Base-by-base conservation (phyloP, 2,329 filamentous ascomycete genomes). In the Colletotrichum eremochloae region DNA sequence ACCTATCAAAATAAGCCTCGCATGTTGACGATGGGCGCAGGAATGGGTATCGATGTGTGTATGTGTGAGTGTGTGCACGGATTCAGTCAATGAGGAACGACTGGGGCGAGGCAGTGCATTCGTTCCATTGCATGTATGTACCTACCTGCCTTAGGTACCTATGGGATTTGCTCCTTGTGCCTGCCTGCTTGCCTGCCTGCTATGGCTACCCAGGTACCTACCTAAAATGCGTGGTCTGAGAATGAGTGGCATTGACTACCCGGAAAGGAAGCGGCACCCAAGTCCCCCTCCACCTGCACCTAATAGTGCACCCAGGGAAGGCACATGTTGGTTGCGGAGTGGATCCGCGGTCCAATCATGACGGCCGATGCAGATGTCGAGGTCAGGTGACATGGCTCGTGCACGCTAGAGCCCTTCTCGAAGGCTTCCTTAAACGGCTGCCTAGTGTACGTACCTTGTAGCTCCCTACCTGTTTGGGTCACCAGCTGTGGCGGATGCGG, bases 351-450 rank as follows among this genome's bases (percentile, higher is more conserved):
- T 1, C 62, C 38, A 58, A 58, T 58, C 63, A 66, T 5, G 29
- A 0, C 15, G 5, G 2, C 18, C 15, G 15, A 5, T 1, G 48
- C 5, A 3, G 7, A 1, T 4, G 31, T 2, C 1, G 5, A 15
- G n/a, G 66, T 72, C 66, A 64, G n/a, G 18, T 64, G 66, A 48
- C 20, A 5, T 48, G 42, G 31, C 1, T 38, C 14, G 18, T 20
- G 18, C 42, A 42, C 57, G 56, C 29, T 53, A 60, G 58, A 56
- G n/a, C 18, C 31, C 7, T 72, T 72, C 70, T 64, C 63, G 70
- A 72, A 72, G 70, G 33, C 66, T 72, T 69, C 70, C 66, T 11
- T 18, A 70, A 64, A 56, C 55, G 70, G 60, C 24, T 70, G 70
- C 70, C 66, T 69, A 12, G 5, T 14, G 46, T 14, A 50, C 46